Evolutionary conservation across 768 basidiomycete genomes (phyloP).

Genomic region (Dacryopinax spathularia): DNA sequence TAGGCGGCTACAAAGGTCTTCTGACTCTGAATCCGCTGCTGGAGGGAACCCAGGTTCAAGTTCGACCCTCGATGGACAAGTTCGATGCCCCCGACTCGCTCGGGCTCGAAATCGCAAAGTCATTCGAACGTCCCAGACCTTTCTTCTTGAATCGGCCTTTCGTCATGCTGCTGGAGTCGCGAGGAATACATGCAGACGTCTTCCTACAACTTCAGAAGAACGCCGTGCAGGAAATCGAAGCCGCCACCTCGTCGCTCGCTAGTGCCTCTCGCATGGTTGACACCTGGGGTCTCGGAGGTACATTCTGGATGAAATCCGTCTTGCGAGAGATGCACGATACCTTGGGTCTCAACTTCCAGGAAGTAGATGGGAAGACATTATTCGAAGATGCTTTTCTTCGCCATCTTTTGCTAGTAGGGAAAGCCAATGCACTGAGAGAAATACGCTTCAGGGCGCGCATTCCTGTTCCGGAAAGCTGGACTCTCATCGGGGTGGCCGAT

Average conservation of each 20-base stretch:
- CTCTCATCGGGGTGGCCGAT: constrained; percentile 70
- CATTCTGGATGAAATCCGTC: constrained; percentile 38
- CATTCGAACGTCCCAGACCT: constrained; percentile 43
- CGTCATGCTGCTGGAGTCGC: constrained; percentile 64
- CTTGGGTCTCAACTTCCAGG: constrained; percentile 36
- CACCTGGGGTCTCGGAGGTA: constrained; percentile 31
- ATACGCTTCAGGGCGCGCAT: constrained; percentile 68
- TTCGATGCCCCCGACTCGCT: constrained; percentile 39
- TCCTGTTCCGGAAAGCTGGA: constrained; percentile 48
- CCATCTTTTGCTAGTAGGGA: constrained; percentile 44
- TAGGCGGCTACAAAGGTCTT: constrained; percentile 72
- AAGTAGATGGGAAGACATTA: constrained; percentile 22
- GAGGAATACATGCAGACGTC: constrained; percentile 42
- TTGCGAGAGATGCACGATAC: constrained; percentile 34
- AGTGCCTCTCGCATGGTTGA: constrained; percentile 38
- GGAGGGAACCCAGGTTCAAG: constrained; percentile 37
- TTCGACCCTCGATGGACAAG: constrained; percentile 63
- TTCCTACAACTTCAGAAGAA: constrained; percentile 50
- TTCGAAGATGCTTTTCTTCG: constrained; percentile 44
- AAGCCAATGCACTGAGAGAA: constrained; percentile 50
- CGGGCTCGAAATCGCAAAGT: constrained; percentile 54
- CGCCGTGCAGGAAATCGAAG: constrained; percentile 42
- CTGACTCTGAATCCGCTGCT: constrained; percentile 48
- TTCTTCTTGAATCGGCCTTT: background rate
- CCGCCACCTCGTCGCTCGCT: constrained; percentile 42